Percentiles rank a stretch among this genome's conserved stretches.
These are phyloP conservation scores for Chamaecyparis obtusa DNA, from an alignment of 75 land plant species.

Conservation along the genomic window DNA sequence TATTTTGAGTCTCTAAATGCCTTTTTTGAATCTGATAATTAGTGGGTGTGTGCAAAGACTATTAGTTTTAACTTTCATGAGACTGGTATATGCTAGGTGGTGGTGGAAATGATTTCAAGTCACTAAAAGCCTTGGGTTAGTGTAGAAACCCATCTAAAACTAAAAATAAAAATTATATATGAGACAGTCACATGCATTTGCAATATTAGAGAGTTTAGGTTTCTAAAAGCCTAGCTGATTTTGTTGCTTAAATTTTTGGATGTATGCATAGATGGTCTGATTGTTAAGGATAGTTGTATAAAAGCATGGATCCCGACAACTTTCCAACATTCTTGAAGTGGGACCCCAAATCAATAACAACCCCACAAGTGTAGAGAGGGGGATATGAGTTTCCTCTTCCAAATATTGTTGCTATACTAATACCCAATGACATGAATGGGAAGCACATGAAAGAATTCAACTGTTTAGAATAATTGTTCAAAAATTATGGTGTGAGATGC, in stretches of 20 bases:
- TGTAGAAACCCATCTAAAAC: background rate
- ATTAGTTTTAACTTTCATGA: background rate
- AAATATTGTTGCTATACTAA: background rate
- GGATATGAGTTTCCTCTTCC: constrained; percentile 5
- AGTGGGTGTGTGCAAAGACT: background rate
- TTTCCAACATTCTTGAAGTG: constrained; percentile 10
- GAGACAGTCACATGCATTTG: background rate
- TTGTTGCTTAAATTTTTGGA: background rate
- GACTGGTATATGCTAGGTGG: background rate
- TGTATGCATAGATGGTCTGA: background rate
- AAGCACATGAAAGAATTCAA: constrained; percentile 27
- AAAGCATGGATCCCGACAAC: constrained; percentile 10
- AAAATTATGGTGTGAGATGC: no score
- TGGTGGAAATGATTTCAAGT: background rate
- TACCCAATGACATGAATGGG: background rate
- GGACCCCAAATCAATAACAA: background rate
- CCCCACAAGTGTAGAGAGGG: constrained; percentile 6
- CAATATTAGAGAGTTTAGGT: background rate
- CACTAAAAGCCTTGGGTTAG: no score
- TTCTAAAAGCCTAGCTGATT: background rate
- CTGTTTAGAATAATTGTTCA: constrained; percentile 66
- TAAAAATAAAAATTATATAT: background rate
- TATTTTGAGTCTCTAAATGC: background rate
- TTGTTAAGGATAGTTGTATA: background rate
- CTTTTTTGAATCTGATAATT: background rate